A percentile compares a stretch with the other conserved stretches of the same genome.
These are phyloP conservation scores for Galerina sulciceps DNA, from an alignment of 768 basidiomycete species.

Conservation along the genomic window DNA sequence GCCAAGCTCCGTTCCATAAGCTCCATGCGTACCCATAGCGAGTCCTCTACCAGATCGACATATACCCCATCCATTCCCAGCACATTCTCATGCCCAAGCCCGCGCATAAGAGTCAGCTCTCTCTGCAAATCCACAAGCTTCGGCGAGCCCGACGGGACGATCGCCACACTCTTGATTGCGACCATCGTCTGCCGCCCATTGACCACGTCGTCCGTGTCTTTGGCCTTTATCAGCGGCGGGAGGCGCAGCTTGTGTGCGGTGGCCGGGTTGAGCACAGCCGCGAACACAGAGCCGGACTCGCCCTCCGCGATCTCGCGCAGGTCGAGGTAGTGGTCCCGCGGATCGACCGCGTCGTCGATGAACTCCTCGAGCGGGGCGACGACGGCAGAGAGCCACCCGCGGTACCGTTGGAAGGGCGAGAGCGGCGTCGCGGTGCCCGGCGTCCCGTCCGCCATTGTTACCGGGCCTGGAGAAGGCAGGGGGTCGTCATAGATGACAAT, in stretches of 20 bases:
- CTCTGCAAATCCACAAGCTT: slow-evolving; percentile 67
- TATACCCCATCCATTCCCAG: slow-evolving; percentile 73
- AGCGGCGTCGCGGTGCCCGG: slow-evolving; percentile 36
- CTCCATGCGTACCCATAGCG: slow-evolving; percentile 89
- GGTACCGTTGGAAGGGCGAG: slow-evolving; percentile 55
- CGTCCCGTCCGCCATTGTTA: slow-evolving; percentile 15
- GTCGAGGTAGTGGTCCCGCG: slow-evolving; percentile 65
- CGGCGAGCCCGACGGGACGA: slow-evolving; percentile 57
- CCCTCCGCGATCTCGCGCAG: slow-evolving; percentile 84
- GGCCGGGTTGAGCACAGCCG: slow-evolving; percentile 40
- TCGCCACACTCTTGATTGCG: slow-evolving; percentile 76
- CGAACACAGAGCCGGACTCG: slow-evolving; percentile 74
- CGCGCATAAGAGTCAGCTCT: slow-evolving; percentile 64
- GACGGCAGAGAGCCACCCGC: slow-evolving; percentile 64
- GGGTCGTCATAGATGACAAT: slow-evolving; percentile 33
- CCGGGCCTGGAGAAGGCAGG: neutral
- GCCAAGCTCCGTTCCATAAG: slow-evolving; percentile 89
- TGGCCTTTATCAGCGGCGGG: slow-evolving; percentile 40
- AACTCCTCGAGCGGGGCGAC: slow-evolving; percentile 64
- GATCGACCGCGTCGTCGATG: slow-evolving; percentile 67
- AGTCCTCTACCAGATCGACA: slow-evolving; percentile 65
- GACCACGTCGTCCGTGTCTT: slow-evolving; percentile 38
- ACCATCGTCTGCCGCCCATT: slow-evolving; percentile 49
- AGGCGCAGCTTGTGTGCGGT: slow-evolving; percentile 41
- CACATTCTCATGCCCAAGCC: slow-evolving; percentile 63